Evolutionary conservation across 495 filamentous ascomycete genomes (phyloP), one percentile per base, ranked within the genome.

Genomic region (Xylaria palmicola): DNA sequence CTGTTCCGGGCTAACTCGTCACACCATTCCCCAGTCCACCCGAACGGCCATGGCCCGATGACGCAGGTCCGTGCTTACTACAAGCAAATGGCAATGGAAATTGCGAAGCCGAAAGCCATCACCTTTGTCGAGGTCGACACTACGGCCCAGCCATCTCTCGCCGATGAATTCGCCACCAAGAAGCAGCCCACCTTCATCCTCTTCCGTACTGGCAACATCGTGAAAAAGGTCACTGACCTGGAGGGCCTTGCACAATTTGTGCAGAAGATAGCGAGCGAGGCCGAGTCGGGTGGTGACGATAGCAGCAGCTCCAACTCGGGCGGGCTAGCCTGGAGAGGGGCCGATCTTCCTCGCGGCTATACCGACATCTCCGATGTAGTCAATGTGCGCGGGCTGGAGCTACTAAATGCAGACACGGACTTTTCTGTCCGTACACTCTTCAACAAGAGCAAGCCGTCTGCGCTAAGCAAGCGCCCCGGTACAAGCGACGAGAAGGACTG

Each of bases 51-150:
- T 72, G 87, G 80, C 27, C 90, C 93, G 67, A 96, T 90, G 83
- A 90, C 92, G 65, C 77, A 83, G 57, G 90, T 96, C 60, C 88
- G 88, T n/a, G 91, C 92, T 9, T 70, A 90, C 54, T 97, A 90
- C 75, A 89, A 93, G 65, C 83, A 89, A 74, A 83, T 96, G 41
- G 87, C 91, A 19, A 68, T 70, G 51, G 81, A 86, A 65, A 83
- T 94, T 32, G 90, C 91, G 1, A 84, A 86, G 27, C 86, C 88
- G 17, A 86, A 87, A 59, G 77, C 82, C 50, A 87, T 95, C 60
- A 89, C 86, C 57, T 97, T 97, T 71, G 87, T 85, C 71, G 96
- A 96, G 78, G 82, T 96, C 76, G 85, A 98, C 77, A 87, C 86
- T 48, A 90, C 95, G 54, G 65, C 84, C 22, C 90, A 93, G 70